Percentiles rank a stretch among this genome's conserved stretches.
Evolutionary conservation across 257 asterid species (phyloP).

Genomic region (Asclepias syriaca): DNA sequence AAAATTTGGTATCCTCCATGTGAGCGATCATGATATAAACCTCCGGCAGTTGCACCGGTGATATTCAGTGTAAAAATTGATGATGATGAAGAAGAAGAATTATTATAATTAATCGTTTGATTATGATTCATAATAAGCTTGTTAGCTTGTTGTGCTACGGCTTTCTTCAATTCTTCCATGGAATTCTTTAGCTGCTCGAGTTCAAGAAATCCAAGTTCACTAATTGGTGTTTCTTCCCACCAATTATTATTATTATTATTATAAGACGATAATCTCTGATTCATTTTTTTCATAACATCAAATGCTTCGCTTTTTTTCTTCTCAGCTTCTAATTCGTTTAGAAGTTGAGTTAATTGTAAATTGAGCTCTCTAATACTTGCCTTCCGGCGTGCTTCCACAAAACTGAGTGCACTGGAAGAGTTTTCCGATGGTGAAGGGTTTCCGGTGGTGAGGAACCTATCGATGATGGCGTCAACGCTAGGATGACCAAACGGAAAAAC

Average conservation of each 20-base stretch:
- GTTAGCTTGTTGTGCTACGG: slow-evolving; percentile 25
- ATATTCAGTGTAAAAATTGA: slow-evolving; percentile 19
- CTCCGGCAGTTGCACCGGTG: slow-evolving; percentile 3
- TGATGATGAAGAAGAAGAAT: slow-evolving; percentile 10
- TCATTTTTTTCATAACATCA: slow-evolving; percentile 41
- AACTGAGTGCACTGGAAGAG: slow-evolving; percentile 22
- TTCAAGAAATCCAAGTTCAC: slow-evolving; percentile 41
- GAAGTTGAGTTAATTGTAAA: slow-evolving; percentile 47
- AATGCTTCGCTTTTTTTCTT: slow-evolving; percentile 51
- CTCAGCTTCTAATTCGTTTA: slow-evolving; percentile 45
- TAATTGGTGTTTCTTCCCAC: slow-evolving; percentile 69
- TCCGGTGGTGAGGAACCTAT: slow-evolving; percentile 32
- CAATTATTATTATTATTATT: neutral
- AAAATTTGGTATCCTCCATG: slow-evolving; percentile 34
- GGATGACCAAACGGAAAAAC: slow-evolving; percentile 80
- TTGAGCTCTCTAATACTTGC: slow-evolving; percentile 49
- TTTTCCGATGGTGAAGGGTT: slow-evolving; percentile 10
- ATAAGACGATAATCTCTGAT: slow-evolving; percentile 11
- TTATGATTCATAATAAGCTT: slow-evolving; percentile 27
- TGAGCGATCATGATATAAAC: slow-evolving; percentile 29
- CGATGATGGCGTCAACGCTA: slow-evolving; percentile 45
- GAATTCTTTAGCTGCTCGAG: slow-evolving; percentile 49
- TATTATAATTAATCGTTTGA: slow-evolving; percentile 8
- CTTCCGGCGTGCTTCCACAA: slow-evolving; percentile 47
- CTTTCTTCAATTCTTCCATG: slow-evolving; percentile 58